These are phyloP conservation scores for Fusarium palustre DNA, from an alignment of 2,329 filamentous ascomycete species.

Conservation along the genomic window DNA sequence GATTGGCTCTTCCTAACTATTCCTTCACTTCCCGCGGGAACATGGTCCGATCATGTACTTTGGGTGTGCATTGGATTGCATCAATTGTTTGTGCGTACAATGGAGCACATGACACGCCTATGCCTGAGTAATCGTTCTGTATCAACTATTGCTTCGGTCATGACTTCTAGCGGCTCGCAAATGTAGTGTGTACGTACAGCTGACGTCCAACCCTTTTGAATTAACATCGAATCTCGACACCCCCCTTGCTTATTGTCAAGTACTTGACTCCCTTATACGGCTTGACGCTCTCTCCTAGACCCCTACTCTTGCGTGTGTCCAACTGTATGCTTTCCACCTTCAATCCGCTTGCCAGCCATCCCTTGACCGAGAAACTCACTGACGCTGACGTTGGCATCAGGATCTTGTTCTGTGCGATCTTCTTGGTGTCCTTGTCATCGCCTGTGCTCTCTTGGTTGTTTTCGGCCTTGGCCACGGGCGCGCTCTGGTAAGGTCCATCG, in stretches of 20 bases:
- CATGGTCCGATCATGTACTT: constrained; percentile 15
- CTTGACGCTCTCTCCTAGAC: constrained; percentile 86
- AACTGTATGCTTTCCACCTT: constrained; percentile 76
- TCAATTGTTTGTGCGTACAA: not conserved
- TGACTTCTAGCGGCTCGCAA: constrained; percentile 18
- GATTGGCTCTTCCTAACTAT: constrained; percentile 29
- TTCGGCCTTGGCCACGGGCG: constrained; percentile 51
- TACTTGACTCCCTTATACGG: constrained; percentile 99
- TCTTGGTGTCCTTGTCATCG: constrained; percentile 65
- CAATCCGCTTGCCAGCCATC: constrained; percentile 75
- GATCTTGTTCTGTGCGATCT: constrained; percentile 75
- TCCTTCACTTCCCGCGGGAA: constrained; percentile 29
- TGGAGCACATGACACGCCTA: not conserved
- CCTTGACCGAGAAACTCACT: constrained; percentile 77
- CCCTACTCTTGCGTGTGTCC: constrained; percentile 83
- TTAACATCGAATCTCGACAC: constrained; percentile 72
- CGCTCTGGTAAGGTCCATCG: constrained; percentile 67
- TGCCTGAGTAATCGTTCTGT: not conserved
- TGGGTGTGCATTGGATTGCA: not conserved
- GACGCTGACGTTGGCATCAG: constrained; percentile 84
- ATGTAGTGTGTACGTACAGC: not conserved
- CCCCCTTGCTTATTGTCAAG: constrained; percentile 77
- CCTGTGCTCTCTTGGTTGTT: constrained; percentile 49
- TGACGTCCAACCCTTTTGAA: constrained; percentile 4
- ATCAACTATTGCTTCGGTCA: constrained; percentile 18